These are phyloP conservation scores for Colletotrichum sp. DNA, from an alignment of 2,329 filamentous ascomycete species.

Conservation along the genomic window DNA sequence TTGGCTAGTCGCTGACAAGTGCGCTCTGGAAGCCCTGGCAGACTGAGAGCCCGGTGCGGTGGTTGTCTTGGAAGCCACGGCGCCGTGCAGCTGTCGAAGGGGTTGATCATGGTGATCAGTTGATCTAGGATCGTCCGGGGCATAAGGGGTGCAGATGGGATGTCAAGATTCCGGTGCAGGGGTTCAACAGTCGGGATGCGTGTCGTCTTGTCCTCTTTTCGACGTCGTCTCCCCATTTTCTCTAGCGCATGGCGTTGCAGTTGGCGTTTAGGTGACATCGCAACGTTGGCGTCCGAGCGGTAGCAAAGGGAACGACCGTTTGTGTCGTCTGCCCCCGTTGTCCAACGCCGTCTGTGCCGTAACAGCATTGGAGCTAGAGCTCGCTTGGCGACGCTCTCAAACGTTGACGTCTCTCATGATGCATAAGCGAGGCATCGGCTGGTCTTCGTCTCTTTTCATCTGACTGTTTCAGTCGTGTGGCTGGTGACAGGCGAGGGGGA, in stretches of 20 bases:
- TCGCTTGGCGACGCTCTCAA: constrained; percentile 11
- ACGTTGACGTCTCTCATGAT: constrained; percentile 10
- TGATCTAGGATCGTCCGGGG: constrained; percentile 15
- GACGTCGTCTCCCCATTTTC: background rate
- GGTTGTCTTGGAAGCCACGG: background rate
- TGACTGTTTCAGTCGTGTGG: constrained; percentile 9
- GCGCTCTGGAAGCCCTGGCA: background rate
- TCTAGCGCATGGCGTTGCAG: constrained; percentile 2
- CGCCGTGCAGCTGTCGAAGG: background rate
- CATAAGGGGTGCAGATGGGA: background rate
- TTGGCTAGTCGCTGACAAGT: background rate
- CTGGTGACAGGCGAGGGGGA: background rate
- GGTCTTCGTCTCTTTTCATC: background rate
- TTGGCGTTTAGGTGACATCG: background rate
- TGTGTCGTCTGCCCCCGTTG: background rate
- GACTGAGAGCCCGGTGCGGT: background rate
- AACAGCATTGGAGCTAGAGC: background rate
- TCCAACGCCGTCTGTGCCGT: background rate
- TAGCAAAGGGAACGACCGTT: background rate
- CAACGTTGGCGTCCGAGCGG: background rate
- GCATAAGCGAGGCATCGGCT: background rate
- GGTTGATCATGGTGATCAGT: constrained; percentile 15
- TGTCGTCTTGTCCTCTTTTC: background rate
- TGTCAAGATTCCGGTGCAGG: constrained; percentile 9
- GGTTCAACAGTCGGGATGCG: background rate